phyloP scores from a whole-genome alignment of 169 alveolate species.

The Plasmodium inui region DNA sequence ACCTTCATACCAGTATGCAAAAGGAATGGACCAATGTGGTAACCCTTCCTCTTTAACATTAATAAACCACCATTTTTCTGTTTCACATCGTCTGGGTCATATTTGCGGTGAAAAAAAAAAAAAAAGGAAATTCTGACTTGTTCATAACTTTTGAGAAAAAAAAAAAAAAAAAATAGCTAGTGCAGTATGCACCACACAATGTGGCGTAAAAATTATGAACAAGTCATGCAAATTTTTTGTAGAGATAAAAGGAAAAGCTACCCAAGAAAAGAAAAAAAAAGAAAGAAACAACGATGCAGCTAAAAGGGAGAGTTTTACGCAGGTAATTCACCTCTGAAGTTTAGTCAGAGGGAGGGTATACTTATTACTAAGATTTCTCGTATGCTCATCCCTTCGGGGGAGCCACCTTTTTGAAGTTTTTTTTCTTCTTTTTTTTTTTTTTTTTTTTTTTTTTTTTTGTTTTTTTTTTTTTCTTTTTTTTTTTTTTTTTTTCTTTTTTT shows the following conservation, averaged over 20 bases:
- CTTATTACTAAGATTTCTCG: not conserved
- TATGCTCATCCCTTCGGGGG: not conserved
- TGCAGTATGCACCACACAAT: not conserved
- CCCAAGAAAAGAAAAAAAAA: not conserved
- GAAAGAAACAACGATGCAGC: not conserved
- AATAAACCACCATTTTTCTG: not conserved
- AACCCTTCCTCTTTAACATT: not conserved
- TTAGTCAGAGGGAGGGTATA: not conserved
- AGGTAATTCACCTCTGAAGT: not conserved
- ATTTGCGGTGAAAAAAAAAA: not conserved
- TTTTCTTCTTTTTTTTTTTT: not conserved
- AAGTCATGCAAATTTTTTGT: not conserved
- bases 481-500: conserved; percentile 14
- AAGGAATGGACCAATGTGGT: not conserved
- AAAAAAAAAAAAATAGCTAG: not conserved
- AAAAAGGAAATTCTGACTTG: not conserved
- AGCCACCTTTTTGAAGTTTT: not conserved
- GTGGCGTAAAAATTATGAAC: not conserved
- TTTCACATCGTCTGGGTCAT: not conserved
- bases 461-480: not conserved
- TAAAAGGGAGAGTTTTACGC: not conserved
- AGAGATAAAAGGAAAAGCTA: not conserved
- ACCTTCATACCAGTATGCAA: not conserved
- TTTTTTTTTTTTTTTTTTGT: not conserved
- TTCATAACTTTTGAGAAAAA: not conserved